phyloP scores from a whole-genome alignment of 2,329 filamentous ascomycete species.

The Trichoderma koningiopsis region DNA sequence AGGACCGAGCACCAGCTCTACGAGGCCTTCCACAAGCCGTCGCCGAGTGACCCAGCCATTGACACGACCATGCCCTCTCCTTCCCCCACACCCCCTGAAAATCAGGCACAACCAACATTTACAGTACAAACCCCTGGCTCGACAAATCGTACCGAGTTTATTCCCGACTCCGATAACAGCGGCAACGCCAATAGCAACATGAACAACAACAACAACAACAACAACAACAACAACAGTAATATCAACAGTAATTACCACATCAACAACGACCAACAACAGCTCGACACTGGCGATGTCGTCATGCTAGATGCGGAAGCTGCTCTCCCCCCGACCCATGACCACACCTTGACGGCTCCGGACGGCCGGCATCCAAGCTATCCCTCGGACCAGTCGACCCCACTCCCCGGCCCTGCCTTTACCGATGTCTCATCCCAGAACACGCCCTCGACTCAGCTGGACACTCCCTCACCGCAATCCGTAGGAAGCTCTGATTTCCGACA shows the following conservation, averaged over 20 bases:
- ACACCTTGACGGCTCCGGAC: conserved; percentile 11
- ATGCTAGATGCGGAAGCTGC: not conserved
- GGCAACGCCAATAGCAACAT: not conserved
- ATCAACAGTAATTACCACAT: not conserved
- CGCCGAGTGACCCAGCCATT: conserved; percentile 27
- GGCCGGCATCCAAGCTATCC: conserved; percentile 40
- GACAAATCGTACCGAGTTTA: conserved; percentile 31
- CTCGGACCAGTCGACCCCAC: conserved; percentile 48
- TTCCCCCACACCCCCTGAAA: conserved; percentile 31
- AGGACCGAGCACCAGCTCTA: conserved; percentile 42
- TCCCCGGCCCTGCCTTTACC: conserved; percentile 43
- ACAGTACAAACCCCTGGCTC: conserved; percentile 34
- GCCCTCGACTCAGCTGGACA: conserved; percentile 50
- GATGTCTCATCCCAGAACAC: conserved; percentile 48
- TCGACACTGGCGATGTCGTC: conserved; percentile 5
- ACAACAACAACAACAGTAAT: not conserved
- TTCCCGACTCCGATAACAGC: not conserved
- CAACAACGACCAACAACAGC: not conserved
- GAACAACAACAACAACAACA: not conserved
- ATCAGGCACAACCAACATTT: conserved; percentile 29
- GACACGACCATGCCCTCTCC: conserved; percentile 28
- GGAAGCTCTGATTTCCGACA: conserved; percentile 42
- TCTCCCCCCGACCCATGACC: not conserved
- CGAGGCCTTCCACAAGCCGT: conserved; percentile 34
- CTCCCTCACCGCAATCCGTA: conserved; percentile 45